phyloP scores from a whole-genome alignment of 768 basidiomycete genomes.

The Paxillus ammoniavirescens region DNA sequence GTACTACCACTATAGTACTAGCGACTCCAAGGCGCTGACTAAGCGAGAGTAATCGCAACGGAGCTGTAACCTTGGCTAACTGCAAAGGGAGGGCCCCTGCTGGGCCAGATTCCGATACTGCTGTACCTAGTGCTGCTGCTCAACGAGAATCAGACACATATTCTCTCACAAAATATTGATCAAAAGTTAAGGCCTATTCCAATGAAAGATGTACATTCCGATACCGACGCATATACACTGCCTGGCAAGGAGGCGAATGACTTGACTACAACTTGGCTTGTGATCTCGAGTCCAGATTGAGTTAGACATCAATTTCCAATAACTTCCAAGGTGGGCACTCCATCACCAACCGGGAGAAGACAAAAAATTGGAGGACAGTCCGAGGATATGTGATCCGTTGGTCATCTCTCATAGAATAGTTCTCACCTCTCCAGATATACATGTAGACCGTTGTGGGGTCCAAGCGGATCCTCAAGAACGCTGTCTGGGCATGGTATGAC shows the following conservation, averaged over 20 bases:
- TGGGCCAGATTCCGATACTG: too few relatives aligned
- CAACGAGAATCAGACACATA: neutral
- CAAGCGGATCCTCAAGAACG: constrained; percentile 58
- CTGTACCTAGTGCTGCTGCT: too few relatives aligned
- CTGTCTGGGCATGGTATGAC: constrained; percentile 66
- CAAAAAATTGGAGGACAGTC: constrained; percentile 55
- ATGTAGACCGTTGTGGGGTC: constrained; percentile 53
- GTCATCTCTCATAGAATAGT: too few relatives aligned
- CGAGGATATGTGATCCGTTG: constrained; percentile 51
- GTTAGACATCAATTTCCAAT: constrained; percentile 78
- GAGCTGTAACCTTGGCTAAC: neutral
- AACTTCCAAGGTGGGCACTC: constrained; percentile 61
- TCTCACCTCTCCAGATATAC: neutral
- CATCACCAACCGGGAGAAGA: constrained; percentile 51
- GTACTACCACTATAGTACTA: too few relatives aligned
- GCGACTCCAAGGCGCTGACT: too few relatives aligned
- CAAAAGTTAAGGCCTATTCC: constrained; percentile 77
- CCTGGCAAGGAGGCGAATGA: constrained; percentile 89
- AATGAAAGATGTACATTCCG: neutral
- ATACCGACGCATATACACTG: constrained; percentile 47
- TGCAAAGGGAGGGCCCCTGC: neutral
- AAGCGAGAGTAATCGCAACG: neutral
- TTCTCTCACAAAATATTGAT: constrained; percentile 58
- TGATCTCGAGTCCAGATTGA: constrained; percentile 63
- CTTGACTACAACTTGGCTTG: constrained; percentile 2